These are phyloP conservation scores for Puccinia brachypodii DNA, from an alignment of 1,284 basidiomycete species.

Conservation along the genomic window DNA sequence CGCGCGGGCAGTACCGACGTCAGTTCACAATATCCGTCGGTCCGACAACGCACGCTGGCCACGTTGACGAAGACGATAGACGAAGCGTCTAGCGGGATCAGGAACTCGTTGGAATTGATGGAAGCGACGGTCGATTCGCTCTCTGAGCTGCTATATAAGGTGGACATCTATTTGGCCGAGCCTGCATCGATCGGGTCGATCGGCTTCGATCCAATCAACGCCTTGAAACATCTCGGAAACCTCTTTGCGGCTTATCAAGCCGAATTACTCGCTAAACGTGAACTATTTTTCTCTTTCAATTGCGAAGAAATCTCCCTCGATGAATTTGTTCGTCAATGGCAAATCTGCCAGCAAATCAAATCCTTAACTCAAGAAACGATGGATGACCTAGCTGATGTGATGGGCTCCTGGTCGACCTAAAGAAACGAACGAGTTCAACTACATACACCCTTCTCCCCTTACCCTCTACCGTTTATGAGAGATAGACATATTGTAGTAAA, in stretches of 20 bases:
- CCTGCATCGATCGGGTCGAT: neutral
- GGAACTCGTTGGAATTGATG: constrained; percentile 6
- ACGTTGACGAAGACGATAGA: constrained; percentile 20
- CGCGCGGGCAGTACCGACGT: neutral
- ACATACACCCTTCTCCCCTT: too few species aligned
- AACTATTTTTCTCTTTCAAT: constrained; percentile 38
- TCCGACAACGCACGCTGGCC: constrained; percentile 27
- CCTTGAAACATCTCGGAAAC: constrained; percentile 35
- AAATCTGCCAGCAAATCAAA: constrained; percentile 24
- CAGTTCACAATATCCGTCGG: neutral
- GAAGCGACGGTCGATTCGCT: constrained; percentile 25
- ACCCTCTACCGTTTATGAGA: too few species aligned
- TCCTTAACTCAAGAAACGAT: constrained; percentile 26
- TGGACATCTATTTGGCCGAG: constrained; percentile 27
- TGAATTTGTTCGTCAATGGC: constrained; percentile 18
- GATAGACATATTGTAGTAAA: too few species aligned
- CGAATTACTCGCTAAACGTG: constrained; percentile 29
- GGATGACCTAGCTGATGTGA: constrained; percentile 35
- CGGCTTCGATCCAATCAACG: constrained; percentile 27
- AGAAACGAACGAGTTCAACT: neutral
- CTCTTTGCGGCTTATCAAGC: constrained; percentile 40
- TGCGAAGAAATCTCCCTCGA: constrained; percentile 28
- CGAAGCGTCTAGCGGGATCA: constrained; percentile 6
- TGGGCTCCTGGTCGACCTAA: constrained; percentile 41
- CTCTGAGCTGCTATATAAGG: constrained; percentile 26